Conservation (phyloP, 2,329 filamentous ascomycete genomes). For the Colletotrichum orbiculare region DNA sequence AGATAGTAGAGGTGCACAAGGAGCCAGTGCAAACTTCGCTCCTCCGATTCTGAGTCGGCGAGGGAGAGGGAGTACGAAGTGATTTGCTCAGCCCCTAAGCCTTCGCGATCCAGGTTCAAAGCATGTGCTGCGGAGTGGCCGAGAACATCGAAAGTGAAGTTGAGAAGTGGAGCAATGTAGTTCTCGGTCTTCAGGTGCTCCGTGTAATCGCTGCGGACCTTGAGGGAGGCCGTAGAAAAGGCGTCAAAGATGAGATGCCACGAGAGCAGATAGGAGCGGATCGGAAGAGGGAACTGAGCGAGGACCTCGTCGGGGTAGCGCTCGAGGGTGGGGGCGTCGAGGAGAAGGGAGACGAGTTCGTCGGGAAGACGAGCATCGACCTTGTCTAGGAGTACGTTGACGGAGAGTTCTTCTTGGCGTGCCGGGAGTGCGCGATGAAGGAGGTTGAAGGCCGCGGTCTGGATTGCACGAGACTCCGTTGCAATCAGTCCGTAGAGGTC, state of each 20-base stretch:
- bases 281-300: conserved; percentile 72
- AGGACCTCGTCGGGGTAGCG: conserved; percentile 73
- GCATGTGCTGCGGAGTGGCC: conserved; percentile 80
- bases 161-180: conserved; percentile 75
- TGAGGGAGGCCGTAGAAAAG: conserved; percentile 80
- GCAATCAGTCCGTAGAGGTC: conserved; percentile 82
- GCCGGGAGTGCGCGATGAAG: conserved; percentile 83
- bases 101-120: conserved; percentile 77
- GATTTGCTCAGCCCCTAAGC: conserved; percentile 69
- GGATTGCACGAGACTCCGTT: conserved; percentile 78
- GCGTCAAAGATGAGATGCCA: conserved; percentile 94
- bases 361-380: conserved; percentile 79
- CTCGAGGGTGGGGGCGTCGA: conserved; percentile 80
- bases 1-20: conserved; percentile 89
- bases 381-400: conserved; percentile 80
- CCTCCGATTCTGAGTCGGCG: conserved; percentile 68
- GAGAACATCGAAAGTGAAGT: conserved; percentile 86
- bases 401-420: conserved; percentile 82
- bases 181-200: conserved; percentile 81
- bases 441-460: conserved; percentile 82
- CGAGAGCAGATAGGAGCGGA: conserved; percentile 85
- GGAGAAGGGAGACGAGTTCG: conserved; percentile 84
- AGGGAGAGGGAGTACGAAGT: conserved; percentile 62
- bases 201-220: conserved; percentile 84
- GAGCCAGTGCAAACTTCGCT: conserved; percentile 84